Evolutionary conservation across 1,284 basidiomycete genomes (phyloP).

Genomic region (Leccinum pachyderme): DNA sequence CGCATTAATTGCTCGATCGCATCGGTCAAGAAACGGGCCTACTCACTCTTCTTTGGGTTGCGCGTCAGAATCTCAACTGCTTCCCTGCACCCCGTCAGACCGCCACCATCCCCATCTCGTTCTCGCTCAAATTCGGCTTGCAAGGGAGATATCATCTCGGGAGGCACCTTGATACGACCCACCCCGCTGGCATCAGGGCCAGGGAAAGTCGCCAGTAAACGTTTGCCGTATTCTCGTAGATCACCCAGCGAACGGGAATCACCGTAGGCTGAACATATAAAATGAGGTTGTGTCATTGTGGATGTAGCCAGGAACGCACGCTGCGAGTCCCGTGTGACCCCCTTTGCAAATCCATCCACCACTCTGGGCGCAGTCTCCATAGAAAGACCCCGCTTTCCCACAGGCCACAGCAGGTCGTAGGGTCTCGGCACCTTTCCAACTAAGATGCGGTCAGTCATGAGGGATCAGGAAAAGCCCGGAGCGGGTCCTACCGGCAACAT

Average conservation of each 20-base stretch:
- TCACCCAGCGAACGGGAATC: constrained; percentile 25
- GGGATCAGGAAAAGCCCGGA: background rate
- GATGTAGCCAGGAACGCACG: constrained; percentile 17
- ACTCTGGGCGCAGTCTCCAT: constrained; percentile 22
- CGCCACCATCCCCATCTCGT: constrained; percentile 41
- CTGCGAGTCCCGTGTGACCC: background rate
- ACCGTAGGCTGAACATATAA: constrained; percentile 13
- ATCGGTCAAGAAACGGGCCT: background rate
- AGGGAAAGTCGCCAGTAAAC: constrained; percentile 46
- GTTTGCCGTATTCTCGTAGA: constrained; percentile 43
- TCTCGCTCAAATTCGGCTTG: constrained; percentile 33
- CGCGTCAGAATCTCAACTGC: constrained; percentile 89
- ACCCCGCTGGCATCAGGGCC: constrained; percentile 34
- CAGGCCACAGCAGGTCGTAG: constrained; percentile 73
- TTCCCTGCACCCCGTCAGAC: constrained; percentile 73
- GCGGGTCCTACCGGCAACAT: constrained; percentile 66
- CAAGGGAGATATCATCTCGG: constrained; percentile 26
- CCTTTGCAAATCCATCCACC: constrained; percentile 16
- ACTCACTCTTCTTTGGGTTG: constrained; percentile 81
- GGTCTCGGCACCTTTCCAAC: constrained; percentile 53
- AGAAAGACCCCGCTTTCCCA: constrained; percentile 37
- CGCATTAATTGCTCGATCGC: background rate
- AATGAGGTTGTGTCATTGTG: constrained; percentile 4
- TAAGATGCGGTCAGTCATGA: constrained; percentile 24
- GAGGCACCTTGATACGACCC: constrained; percentile 30